Percentiles rank a stretch among this genome's conserved stretches.
Conservation (phyloP, 2,329 filamentous ascomycete genomes). For the Pseudogymnoascus sp. region DNA sequence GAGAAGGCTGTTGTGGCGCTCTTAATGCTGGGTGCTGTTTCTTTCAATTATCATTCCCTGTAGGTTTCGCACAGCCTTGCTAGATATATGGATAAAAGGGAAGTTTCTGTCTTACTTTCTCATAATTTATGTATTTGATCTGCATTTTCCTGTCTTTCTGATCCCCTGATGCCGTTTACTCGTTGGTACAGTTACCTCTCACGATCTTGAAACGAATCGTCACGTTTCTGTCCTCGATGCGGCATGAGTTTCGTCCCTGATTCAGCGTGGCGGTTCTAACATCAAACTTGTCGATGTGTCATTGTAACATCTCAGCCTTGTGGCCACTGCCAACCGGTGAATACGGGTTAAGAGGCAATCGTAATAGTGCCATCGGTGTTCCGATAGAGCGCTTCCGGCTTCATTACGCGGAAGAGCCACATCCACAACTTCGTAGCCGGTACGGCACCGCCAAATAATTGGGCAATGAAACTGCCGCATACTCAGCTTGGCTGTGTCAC, state of each 20-base stretch:
- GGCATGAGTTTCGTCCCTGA: not conserved
- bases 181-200: not conserved
- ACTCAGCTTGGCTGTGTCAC: not conserved
- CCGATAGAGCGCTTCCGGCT: not conserved
- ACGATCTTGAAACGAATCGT: not conserved
- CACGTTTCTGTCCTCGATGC: not conserved
- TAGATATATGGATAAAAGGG: not conserved
- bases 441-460: not conserved
- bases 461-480: not conserved
- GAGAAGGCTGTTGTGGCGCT: too few relatives aligned
- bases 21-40: too few relatives aligned
- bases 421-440: not conserved
- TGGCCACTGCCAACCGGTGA: not conserved
- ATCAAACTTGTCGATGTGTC: not conserved
- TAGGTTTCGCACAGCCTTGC: not conserved
- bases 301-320: not conserved
- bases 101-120: not conserved
- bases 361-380: not conserved
- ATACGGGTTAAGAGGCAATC: not conserved
- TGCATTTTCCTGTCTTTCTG: not conserved
- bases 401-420: not conserved
- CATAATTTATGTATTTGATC: not conserved
- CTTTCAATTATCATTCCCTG: too few relatives aligned
- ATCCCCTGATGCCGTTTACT: not conserved
- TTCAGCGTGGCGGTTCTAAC: not conserved